Conservation (phyloP, 2,329 filamentous ascomycete species). For the Colletotrichum liaoningense region DNA sequence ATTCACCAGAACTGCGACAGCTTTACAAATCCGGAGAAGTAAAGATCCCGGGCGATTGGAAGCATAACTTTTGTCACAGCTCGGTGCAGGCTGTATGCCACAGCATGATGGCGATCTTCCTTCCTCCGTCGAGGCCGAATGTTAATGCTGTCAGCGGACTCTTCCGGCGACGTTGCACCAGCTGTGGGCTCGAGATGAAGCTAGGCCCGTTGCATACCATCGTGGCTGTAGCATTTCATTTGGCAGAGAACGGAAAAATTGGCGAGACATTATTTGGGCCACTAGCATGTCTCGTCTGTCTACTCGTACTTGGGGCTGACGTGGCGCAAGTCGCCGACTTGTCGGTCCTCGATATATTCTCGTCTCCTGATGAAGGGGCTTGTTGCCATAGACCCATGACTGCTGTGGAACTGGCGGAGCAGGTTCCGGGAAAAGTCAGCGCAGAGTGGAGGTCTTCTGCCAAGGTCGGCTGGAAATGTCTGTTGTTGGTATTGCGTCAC, state of each 20-base stretch:
- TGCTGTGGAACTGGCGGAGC: not conserved
- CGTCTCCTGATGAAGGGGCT: not conserved
- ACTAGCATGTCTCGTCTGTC: conserved; percentile 47
- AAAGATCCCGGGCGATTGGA: too few relatives aligned
- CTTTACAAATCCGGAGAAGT: too few relatives aligned
- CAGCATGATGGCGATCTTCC: conserved; percentile 44
- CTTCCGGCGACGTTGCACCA: conserved; percentile 3
- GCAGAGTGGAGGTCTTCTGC: not conserved
- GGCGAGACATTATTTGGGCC: conserved; percentile 53
- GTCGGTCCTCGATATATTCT: not conserved
- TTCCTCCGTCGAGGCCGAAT: not conserved
- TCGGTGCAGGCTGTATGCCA: conserved; percentile 52
- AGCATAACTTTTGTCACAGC: too few relatives aligned
- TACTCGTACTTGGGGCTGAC: conserved; percentile 44
- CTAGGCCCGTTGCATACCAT: conserved; percentile 49
- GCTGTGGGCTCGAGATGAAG: conserved; percentile 46
- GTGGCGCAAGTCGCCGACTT: not conserved
- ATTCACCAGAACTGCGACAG: too few relatives aligned
- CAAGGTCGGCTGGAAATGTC: not conserved
- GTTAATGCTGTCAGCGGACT: conserved; percentile 31
- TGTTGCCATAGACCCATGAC: not conserved
- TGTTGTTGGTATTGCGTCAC: conserved; percentile 38
- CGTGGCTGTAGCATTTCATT: conserved; percentile 46
- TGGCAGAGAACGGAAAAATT: conserved; percentile 44
- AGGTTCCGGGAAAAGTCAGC: not conserved